Base-by-base conservation (phyloP, 164 flowering plant species). In the Vitis rupestris region DNA sequence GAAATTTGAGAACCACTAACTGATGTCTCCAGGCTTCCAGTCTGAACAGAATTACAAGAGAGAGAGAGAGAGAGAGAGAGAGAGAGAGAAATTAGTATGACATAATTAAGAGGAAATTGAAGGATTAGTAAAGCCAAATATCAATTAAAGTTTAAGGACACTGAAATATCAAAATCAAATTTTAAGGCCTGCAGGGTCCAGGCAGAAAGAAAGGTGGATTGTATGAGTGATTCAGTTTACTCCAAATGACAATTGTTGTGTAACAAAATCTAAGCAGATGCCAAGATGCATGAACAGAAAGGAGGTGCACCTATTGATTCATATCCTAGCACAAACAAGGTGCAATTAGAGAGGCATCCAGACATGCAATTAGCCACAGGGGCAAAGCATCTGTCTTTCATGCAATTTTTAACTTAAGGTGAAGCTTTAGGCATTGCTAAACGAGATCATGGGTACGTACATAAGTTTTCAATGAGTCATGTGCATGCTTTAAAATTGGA, bases 1-100 rank as follows among this genome's bases (percentile, higher is more conserved):
- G 90, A 84, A 76, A 79, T 75, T 76, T 90, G 90, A 72, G 94
- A 87, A 72, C 87, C 93, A 82, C 92, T 87, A 44, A 78, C 63
- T 0, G 94, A 93, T 57, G 91, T 78, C 73, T 88, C 92, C 73
- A 82, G 84, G 67, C 59, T 81, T 76, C 75, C 90, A 65, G 66
- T 76, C 93, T 88, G 84, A 50, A 74, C 52, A 66, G 17, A 68
- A 17, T 69, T 31, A 49, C 12, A 23, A 64, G 48, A 49, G 65
- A 60, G 50, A n/a, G 56, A 59, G 48, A 47, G 19, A 66, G 19
- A 55, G 57, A n/a, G 19, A 9, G 52, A 16, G 23, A 19, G 23
- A 19, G 19, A 19, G 19, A 19, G 19, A 19, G 19, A 19, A 1
- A 23, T 23, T 23, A 23, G 27, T 23, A 23, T 23, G 27, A 23